phyloP scores from a whole-genome alignment of 768 basidiomycete genomes.

The Exidia glandulosa region DNA sequence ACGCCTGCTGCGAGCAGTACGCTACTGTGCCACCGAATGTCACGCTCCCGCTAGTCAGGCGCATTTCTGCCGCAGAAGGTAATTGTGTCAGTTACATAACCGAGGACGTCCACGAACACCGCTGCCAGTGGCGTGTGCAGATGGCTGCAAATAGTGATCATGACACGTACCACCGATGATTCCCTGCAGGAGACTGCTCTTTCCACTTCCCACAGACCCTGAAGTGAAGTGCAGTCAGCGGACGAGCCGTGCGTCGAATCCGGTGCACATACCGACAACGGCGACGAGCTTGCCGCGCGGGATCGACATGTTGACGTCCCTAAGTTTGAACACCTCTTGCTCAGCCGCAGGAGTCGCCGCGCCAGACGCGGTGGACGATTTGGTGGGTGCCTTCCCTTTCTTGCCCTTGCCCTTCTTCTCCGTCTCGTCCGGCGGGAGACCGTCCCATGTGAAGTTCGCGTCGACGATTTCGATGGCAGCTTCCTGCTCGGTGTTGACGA shows the following conservation, averaged over 20 bases:
- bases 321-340: slow-evolving; percentile 48
- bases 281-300: slow-evolving; percentile 72
- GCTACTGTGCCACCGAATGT: slow-evolving; percentile 53
- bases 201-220: slow-evolving; percentile 26
- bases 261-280: slow-evolving; percentile 43
- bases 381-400: slow-evolving; percentile 21
- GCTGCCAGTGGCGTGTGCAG: no score
- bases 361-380: slow-evolving; percentile 5
- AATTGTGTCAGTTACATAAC: no score
- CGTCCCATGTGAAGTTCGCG: slow-evolving; percentile 83
- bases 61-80: no score
- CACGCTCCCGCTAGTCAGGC: slow-evolving; percentile 37
- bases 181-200: slow-evolving; percentile 51
- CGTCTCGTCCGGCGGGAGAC: slow-evolving; percentile 40
- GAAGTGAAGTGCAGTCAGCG: no score
- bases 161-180: slow-evolving; percentile 77
- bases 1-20: slow-evolving; percentile 64
- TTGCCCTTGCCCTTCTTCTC: slow-evolving; percentile 22
- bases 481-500: slow-evolving; percentile 43
- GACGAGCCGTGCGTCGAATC: no score
- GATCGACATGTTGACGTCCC: slow-evolving; percentile 52
- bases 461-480: slow-evolving; percentile 54
- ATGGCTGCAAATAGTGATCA: slow-evolving; percentile 20
- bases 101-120: no score
- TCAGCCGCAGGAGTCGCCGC: slow-evolving; percentile 14